Base-by-base conservation (phyloP, 2,329 filamentous ascomycete species). In the Arthrinium phaeospermum region DNA sequence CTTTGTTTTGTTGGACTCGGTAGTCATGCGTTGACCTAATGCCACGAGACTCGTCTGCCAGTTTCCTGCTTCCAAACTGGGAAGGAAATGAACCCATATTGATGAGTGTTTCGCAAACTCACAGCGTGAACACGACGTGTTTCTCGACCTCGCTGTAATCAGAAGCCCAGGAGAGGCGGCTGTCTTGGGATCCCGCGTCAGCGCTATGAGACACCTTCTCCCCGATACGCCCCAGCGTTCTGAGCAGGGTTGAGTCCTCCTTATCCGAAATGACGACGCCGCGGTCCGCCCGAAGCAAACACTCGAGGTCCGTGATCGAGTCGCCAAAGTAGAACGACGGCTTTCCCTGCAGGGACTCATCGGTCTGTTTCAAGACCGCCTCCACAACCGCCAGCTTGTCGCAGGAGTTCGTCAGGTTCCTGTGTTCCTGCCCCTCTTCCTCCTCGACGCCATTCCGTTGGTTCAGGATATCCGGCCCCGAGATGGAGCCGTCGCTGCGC, bases 271-370 rank as follows among this genome's bases (percentile, higher is more conserved):
- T 82, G 57, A 87, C 84, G 30, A 90, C 79, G 4, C 88, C 89
- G 46, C 74, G 67, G 7, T 81, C 79, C 1, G 78, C 79, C 30
- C 79, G 77, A 4, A 89, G 75, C 49, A 91, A 78, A 72, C 88
- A 90, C 76, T 86, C 85, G 71, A 90, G 78, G 77, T 91, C 89
- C 1, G 88, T 90, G 1, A 84, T 83, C 41, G 88, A 89, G 77
- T 91, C 89, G 10, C 89, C 89, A 77, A 90, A 85, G 79, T 90
- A 91, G n/a, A 88, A 77, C n/a, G 82, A 77, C 7, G 73, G 77
- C 76, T 71, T 75, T 13, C 71, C 67, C 69, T 27, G 64, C 64
- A 41, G 72, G 13, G 1, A 72, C 74, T 5, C 30, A 74, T 5
- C 30, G 68, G 68, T 4, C 57, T 77, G 74, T n/a, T 71, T 71